phyloP scores from a whole-genome alignment of 371 early-diverging fungal species.

The Circinella minor region DNA sequence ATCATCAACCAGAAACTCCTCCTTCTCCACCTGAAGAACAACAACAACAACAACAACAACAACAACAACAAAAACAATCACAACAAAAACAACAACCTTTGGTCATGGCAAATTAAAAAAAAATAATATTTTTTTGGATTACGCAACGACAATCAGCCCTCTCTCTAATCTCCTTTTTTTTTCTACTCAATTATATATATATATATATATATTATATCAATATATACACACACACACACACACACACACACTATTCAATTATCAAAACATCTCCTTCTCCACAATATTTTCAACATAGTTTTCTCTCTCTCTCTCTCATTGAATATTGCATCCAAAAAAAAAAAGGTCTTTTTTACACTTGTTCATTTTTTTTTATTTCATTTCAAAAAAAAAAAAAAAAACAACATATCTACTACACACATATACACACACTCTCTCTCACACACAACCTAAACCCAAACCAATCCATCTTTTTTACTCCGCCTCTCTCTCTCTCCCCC shows the following conservation, averaged over 20 bases:
- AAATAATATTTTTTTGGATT: neutral
- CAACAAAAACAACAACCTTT: conserved; percentile 14
- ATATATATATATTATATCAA: neutral
- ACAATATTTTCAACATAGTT: neutral
- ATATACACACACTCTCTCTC: conserved; percentile 5
- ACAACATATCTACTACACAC: no score
- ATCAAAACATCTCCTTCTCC: neutral
- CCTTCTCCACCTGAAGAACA: conserved; percentile 11
- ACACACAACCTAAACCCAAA: no score
- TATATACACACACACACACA: conserved; percentile 5
- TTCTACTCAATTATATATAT: neutral
- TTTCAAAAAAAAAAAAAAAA: no score
- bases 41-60: conserved; percentile 9
- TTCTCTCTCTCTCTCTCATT: neutral
- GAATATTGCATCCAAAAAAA: no score
- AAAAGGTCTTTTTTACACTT: no score
- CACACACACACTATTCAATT: neutral
- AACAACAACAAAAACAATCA: neutral
- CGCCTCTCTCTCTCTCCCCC: no score
- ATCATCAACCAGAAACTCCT: conserved; percentile 4
- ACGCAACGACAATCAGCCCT: neutral
- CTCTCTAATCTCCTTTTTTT: neutral
- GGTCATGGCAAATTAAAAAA: conserved; percentile 18
- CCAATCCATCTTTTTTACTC: no score
- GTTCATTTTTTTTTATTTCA: no score